Conservation (phyloP, 2,329 filamentous ascomycete species). For the Penicillium sp. region DNA sequence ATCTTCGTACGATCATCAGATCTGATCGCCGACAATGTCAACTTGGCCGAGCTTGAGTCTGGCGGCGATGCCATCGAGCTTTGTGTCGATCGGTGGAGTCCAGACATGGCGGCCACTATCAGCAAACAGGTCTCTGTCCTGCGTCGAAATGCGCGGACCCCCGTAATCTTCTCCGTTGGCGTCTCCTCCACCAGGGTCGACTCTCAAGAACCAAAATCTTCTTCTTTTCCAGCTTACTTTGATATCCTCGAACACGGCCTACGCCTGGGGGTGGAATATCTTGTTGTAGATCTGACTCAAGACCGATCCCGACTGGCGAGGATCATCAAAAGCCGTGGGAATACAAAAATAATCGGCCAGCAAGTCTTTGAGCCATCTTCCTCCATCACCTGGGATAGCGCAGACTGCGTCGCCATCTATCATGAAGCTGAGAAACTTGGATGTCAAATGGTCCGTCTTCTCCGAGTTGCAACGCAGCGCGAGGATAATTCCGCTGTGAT, state of each 20-base stretch:
- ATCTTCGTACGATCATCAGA: conserved; percentile 42
- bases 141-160: conserved; percentile 55
- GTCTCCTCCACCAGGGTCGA: conserved; percentile 19
- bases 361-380: conserved; percentile 33
- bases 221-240: conserved; percentile 27
- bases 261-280: conserved; percentile 43
- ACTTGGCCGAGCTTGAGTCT: conserved; percentile 56
- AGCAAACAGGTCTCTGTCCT: conserved; percentile 58
- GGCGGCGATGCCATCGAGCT: conserved; percentile 61
- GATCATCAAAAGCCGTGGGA: conserved; percentile 36
- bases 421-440: conserved; percentile 38
- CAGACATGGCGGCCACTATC: conserved; percentile 51
- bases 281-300: conserved; percentile 39
- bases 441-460: conserved; percentile 42
- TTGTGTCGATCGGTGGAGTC: conserved; percentile 58
- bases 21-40: conserved; percentile 34
- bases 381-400: conserved; percentile 36
- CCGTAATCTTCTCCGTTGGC: conserved; percentile 60
- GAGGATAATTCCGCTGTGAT: conserved; percentile 40
- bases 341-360: conserved; percentile 44
- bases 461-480: conserved; percentile 35
- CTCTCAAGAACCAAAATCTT: conserved; percentile 6
- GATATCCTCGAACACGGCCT: conserved; percentile 42
- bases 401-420: conserved; percentile 34
- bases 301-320: conserved; percentile 27